Conservation (phyloP, 164 flowering plant genomes). For the Macadamia tetraphylla region DNA sequence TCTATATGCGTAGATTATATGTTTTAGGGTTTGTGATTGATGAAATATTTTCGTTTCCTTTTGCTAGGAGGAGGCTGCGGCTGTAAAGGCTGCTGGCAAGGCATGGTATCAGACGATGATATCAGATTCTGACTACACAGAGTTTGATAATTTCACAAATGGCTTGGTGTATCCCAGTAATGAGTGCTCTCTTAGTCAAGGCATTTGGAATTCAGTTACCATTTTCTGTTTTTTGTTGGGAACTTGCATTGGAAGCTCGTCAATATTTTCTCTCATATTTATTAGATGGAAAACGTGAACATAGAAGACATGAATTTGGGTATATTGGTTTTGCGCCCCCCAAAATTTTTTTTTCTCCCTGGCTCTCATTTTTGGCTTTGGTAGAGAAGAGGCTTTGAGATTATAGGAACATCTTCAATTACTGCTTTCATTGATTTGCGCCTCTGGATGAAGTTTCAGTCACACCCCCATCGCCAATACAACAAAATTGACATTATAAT, state of each 20-base stretch:
- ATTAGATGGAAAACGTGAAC: too few species aligned
- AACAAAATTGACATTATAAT: too few species aligned
- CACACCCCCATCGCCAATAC: too few species aligned
- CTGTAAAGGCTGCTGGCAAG: constrained; percentile 62
- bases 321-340: too few species aligned
- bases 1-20: too few species aligned
- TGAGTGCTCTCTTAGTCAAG: neutral
- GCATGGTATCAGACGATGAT: constrained; percentile 81
- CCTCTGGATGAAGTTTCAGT: too few species aligned
- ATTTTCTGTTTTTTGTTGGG: neutral
- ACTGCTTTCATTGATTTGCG: too few species aligned
- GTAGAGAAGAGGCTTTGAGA: neutral
- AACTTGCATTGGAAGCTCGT: neutral
- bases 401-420: too few species aligned
- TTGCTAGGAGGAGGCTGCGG: constrained; percentile 62
- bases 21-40: too few species aligned
- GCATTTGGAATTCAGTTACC: neutral
- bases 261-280: too few species aligned
- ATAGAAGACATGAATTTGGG: too few species aligned
- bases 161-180: constrained; percentile 78
- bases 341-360: neutral
- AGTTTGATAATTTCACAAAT: constrained; percentile 77
- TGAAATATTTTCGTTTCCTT: neutral
- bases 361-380: neutral
- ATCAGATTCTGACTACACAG: constrained; percentile 75